A percentile compares a stretch with the other conserved stretches of the same genome.
Conservation (phyloP, 306 rosid species). For the Quercus aquifolioides region DNA sequence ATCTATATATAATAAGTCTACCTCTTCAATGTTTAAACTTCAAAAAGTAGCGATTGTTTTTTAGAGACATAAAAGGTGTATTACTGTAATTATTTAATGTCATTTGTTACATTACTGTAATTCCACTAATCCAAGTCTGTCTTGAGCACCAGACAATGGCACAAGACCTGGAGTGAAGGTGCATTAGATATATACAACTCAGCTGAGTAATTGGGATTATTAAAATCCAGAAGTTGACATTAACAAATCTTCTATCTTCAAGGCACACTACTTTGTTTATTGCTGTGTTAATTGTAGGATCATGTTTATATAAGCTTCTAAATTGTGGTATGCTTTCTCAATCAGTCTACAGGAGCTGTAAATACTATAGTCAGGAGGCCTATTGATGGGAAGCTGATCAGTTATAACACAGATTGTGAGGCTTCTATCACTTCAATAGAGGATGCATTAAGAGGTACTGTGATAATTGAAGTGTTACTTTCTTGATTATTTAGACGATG, state of each 20-base stretch:
- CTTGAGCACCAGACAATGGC: neutral
- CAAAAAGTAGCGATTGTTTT: too few relatives aligned
- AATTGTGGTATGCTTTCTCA: neutral
- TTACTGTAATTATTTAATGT: too few relatives aligned
- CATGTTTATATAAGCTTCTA: neutral
- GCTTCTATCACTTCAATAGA: conserved; percentile 48
- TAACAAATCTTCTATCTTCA: neutral
- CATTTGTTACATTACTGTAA: neutral
- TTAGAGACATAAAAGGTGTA: too few relatives aligned
- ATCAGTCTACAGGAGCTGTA: conserved; percentile 41
- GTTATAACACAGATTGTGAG: conserved; percentile 50
- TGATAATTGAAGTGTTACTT: neutral
- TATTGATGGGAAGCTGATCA: conserved; percentile 42
- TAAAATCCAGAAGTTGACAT: neutral
- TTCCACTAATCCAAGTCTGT: neutral
- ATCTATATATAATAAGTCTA: too few relatives aligned
- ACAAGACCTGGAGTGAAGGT: neutral
- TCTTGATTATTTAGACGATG: neutral
- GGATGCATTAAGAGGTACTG: conserved; percentile 41
- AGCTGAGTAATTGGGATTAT: neutral
- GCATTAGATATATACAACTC: neutral
- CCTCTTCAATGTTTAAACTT: too few relatives aligned
- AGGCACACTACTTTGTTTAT: neutral
- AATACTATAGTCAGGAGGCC: conserved; percentile 46
- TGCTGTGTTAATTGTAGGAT: neutral